Conservation (phyloP, 371 early-diverging fungal species). For the Dichotomocladium elegans region DNA sequence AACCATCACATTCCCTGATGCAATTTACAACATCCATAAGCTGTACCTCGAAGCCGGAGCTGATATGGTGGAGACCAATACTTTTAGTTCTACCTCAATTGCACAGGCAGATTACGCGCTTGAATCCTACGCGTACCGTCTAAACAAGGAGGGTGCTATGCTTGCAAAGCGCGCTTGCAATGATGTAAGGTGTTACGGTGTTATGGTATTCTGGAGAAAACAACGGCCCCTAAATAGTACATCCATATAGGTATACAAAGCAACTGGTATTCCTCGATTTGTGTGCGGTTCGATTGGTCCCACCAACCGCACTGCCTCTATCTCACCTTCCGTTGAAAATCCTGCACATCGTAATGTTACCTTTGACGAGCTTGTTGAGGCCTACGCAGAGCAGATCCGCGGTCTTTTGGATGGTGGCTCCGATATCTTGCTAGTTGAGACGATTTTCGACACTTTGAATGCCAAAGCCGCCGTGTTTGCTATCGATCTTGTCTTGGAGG, state of each 20-base stretch:
- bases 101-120: conserved; percentile 89
- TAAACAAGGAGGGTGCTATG: conserved; percentile 88
- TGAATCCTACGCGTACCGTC: conserved; percentile 80
- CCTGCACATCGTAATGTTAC: conserved; percentile 91
- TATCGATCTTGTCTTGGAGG: conserved; percentile 79
- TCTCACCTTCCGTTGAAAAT: conserved; percentile 94
- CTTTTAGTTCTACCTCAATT: conserved; percentile 87
- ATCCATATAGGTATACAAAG: conserved; percentile 30
- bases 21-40: conserved; percentile 82
- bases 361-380: conserved; percentile 86
- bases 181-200: conserved; percentile 40
- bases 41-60: conserved; percentile 88
- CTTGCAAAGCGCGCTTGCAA: conserved; percentile 82
- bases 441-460: conserved; percentile 94
- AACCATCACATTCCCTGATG: conserved; percentile 85
- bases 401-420: conserved; percentile 92
- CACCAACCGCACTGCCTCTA: conserved; percentile 92
- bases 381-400: conserved; percentile 84
- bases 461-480: conserved; percentile 93
- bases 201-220: not conserved
- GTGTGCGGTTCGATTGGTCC: conserved; percentile 92
- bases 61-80: conserved; percentile 93
- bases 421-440: conserved; percentile 89
- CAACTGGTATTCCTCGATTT: conserved; percentile 72
- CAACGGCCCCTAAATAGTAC: not conserved